Base-by-base conservation (phyloP, 148 eudicot genomes). In the Persicaria maculosa region DNA sequence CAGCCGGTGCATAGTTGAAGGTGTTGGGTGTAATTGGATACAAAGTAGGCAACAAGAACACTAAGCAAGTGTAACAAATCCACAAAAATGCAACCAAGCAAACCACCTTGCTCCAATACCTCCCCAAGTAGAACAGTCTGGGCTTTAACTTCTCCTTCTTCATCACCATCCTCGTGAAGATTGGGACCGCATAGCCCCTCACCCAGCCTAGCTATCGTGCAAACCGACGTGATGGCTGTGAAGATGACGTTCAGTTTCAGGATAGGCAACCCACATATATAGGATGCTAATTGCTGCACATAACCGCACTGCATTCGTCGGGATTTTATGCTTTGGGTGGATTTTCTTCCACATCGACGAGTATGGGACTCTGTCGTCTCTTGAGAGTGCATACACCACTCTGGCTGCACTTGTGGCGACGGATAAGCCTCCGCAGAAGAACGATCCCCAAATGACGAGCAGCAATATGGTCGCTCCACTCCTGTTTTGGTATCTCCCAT, bases 201-300 rank as follows among this genome's bases (percentile, higher is more conserved):
- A 22, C 90, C 92, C 92, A 88, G 47, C 92, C 92, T 1, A n/a
- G n/a, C n/a, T n/a, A 88, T 84, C 1, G 88, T 86, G 71, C 87
- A 83, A n/a, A 86, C 78, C 1, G 90, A 89, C 12, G 86, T 85
- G 73, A 85, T 81, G 78, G 93, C 90, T 3, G 83, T 86, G 65
- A 89, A 89, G 10, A 86, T 79, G 44, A 80, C 90, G 9, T 83
- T 83, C 25, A 89, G 74, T 47, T 86, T 85, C n/a, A 86, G 72
- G 47, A 89, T 85, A 6, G 93, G 92, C 12, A 88, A 80, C 10
- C 92, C 88, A 0, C 86, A 79, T n/a, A n/a, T n/a, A n/a, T 22
- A 86, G 80, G 25, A 79, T 74, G 73, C 86, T 75, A 8, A 89
- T 44, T 44, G 78, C 80, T 31, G 90, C 83, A 58, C 90, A 85